A percentile compares a stretch with the other conserved stretches of the same genome.
These are phyloP conservation scores for Pyrenochaeta sp. DNA, from an alignment of 2,329 filamentous ascomycete species.

Conservation along the genomic window DNA sequence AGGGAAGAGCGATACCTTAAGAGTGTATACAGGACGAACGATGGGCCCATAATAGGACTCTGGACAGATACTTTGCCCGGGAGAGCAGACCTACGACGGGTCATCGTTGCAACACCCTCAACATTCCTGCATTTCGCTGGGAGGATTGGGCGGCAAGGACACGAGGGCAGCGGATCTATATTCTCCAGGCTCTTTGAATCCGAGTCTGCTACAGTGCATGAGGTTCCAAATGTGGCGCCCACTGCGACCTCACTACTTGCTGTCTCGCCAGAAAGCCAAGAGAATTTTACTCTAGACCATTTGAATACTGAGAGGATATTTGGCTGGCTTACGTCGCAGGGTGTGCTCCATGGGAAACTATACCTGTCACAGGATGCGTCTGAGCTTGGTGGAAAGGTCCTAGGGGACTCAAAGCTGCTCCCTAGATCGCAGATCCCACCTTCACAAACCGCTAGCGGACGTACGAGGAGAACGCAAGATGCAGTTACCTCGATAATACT, in stretches of 20 bases:
- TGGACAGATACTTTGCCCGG: constrained; percentile 79
- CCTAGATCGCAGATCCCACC: constrained; percentile 76
- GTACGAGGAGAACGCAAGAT: constrained; percentile 73
- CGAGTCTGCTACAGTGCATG: constrained; percentile 80
- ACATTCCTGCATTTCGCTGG: constrained; percentile 84
- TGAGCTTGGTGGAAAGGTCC: constrained; percentile 76
- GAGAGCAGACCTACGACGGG: constrained; percentile 75
- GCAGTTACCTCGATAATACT: constrained; percentile 81
- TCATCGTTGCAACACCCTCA: constrained; percentile 81
- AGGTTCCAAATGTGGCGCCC: constrained; percentile 68
- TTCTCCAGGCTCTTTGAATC: constrained; percentile 89
- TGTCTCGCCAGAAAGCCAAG: constrained; percentile 76
- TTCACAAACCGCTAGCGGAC: constrained; percentile 69
- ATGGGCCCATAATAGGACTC: constrained; percentile 84
- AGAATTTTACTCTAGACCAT: constrained; percentile 61
- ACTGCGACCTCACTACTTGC: constrained; percentile 72
- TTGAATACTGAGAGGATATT: constrained; percentile 74
- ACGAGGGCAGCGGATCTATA: constrained; percentile 83
- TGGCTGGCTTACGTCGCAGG: constrained; percentile 89
- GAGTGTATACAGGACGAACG: constrained; percentile 79
- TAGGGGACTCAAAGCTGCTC: constrained; percentile 80
- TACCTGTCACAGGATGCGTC: constrained; percentile 67
- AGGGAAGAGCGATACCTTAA: constrained; percentile 94
- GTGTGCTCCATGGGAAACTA: constrained; percentile 86
- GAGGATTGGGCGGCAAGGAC: constrained; percentile 73